Conservation (phyloP, 148 eudicot species). For the Chenopodium suecicum region DNA sequence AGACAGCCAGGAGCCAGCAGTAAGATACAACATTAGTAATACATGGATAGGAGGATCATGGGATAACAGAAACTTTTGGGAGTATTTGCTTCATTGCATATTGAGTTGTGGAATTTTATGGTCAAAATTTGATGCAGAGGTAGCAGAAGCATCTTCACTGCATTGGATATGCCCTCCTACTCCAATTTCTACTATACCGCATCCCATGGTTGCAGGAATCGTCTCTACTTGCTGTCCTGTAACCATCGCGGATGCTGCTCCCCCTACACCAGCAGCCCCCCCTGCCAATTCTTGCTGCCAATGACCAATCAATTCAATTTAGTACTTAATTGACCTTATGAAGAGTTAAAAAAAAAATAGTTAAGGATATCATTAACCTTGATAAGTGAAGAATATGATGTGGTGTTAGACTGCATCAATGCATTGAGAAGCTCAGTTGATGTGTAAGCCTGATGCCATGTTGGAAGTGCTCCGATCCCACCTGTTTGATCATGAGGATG, state of each 20-base stretch:
- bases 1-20: constrained; percentile 1
- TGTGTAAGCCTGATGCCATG: constrained; percentile 41
- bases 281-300: constrained; percentile 27
- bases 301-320: not conserved
- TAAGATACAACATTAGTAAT: not conserved
- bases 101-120: constrained; percentile 29
- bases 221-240: constrained; percentile 22
- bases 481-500: constrained; percentile 20
- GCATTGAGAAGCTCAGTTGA: constrained; percentile 38
- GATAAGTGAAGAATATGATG: constrained; percentile 33
- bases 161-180: constrained; percentile 29
- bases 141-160: constrained; percentile 21
- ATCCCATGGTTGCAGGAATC: constrained; percentile 14
- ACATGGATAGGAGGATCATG: not conserved
- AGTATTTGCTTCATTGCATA: not conserved
- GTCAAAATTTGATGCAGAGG: constrained; percentile 18
- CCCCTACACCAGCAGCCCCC: not conserved
- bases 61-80: not conserved
- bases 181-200: constrained; percentile 9
- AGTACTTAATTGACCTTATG: not conserved
- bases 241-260: constrained; percentile 13
- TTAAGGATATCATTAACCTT: constrained; percentile 12
- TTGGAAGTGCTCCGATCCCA: constrained; percentile 12
- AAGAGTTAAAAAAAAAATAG: too few relatives aligned
- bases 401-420: constrained; percentile 27